Conservation (phyloP, 2,329 filamentous ascomycete genomes). For the Nothophoma quercina region DNA sequence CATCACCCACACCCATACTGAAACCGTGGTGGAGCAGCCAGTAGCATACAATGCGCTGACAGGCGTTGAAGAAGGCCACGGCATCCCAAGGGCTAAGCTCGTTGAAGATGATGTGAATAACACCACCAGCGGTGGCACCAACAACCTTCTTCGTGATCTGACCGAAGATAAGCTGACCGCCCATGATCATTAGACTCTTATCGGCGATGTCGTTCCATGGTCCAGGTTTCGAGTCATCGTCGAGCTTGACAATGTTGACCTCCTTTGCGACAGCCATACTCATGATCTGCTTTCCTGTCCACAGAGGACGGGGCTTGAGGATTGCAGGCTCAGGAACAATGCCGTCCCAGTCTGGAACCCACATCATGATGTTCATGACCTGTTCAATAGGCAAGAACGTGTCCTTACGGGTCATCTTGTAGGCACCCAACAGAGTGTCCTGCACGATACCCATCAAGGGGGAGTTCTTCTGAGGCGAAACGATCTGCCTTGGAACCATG, state of each 20-base stretch:
- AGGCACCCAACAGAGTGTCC: conserved; percentile 93
- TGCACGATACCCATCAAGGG: conserved; percentile 99
- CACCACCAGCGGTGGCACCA: conserved; percentile 86
- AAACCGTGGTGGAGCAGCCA: conserved; percentile 97
- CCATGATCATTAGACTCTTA: conserved; percentile 81
- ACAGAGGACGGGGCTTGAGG: conserved; percentile 86
- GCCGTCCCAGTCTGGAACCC: conserved; percentile 98
- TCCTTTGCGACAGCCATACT: conserved; percentile 90
- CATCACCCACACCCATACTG: conserved; percentile 98
- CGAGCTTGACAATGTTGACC: conserved; percentile 71
- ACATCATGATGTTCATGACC: conserved; percentile 96
- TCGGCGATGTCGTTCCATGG: conserved; percentile 73
- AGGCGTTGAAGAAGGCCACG: conserved; percentile 94
- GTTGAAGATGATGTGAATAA: conserved; percentile 96
- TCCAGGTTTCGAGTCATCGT: conserved; percentile 63
- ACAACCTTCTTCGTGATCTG: conserved; percentile 93
- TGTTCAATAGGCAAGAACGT: conserved; percentile 88
- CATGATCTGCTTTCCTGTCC: conserved; percentile 98
- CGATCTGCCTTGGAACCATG: conserved; percentile 98
- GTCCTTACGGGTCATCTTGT: conserved; percentile 95
- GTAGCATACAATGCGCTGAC: conserved; percentile 93
- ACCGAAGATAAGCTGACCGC: conserved; percentile 89
- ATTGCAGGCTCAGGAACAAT: conserved; percentile 94
- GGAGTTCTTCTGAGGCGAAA: conserved; percentile 95
- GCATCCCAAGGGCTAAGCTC: conserved; percentile 86